phyloP scores from a whole-genome alignment of 2,329 filamentous ascomycete genomes.

The Fusarium guadeloupense region DNA sequence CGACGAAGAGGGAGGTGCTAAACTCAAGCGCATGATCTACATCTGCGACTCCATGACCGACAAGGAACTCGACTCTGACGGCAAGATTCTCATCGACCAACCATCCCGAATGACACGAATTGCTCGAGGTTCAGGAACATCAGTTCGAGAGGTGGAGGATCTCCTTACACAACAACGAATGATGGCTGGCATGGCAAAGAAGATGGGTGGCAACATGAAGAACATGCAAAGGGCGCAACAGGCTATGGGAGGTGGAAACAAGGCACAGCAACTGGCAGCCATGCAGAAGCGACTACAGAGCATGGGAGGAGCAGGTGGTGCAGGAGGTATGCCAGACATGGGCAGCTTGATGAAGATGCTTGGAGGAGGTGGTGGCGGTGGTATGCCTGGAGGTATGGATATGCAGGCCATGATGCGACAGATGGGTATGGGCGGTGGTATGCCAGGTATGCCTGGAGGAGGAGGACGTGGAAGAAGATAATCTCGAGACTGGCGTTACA shows the following conservation, averaged over 20 bases:
- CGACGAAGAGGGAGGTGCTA: slow-evolving; percentile 92
- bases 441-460: slow-evolving; percentile 46
- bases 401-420: slow-evolving; percentile 84
- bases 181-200: slow-evolving; percentile 99
- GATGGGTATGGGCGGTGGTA: slow-evolving; percentile 69
- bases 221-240: slow-evolving; percentile 95
- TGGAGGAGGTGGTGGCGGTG: slow-evolving; percentile 64
- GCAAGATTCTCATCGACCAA: slow-evolving; percentile 92
- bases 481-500: slow-evolving; percentile 19
- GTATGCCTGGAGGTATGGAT: slow-evolving; percentile 76
- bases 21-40: slow-evolving; percentile 98
- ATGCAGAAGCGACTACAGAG: slow-evolving; percentile 96
- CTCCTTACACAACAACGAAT: slow-evolving; percentile 97
- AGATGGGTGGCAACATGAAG: slow-evolving; percentile 97
- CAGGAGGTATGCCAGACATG: slow-evolving; percentile 81
- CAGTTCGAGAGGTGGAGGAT: slow-evolving; percentile 92
- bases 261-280: slow-evolving; percentile 90
- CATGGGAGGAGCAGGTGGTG: slow-evolving; percentile 80
- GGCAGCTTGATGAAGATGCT: slow-evolving; percentile 92
- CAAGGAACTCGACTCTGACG: slow-evolving; percentile 94
- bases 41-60: slow-evolving; percentile 98
- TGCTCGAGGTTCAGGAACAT: slow-evolving; percentile 88
- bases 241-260: slow-evolving; percentile 89
- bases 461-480: slow-evolving; percentile 45
- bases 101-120: slow-evolving; percentile 93